Percentiles rank a stretch among this genome's conserved stretches.
These are phyloP conservation scores for Hanseniaspora taiwanica DNA, from an alignment of 805 yeast species.

Conservation along the genomic window DNA sequence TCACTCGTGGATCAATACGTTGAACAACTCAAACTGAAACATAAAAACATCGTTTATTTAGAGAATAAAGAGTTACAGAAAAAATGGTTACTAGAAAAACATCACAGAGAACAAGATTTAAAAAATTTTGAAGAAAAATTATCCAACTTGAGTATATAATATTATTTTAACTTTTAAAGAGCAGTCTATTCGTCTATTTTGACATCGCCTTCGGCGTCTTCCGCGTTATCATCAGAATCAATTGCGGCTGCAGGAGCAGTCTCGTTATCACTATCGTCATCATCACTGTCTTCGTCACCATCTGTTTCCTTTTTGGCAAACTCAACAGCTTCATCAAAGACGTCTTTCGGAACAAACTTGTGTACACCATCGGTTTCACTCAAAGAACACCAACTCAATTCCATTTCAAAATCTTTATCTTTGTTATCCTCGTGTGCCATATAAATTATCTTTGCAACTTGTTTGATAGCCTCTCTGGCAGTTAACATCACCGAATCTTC, in stretches of 20 bases:
- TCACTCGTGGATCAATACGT: constrained; percentile 1
- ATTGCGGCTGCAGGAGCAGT: constrained; percentile 10
- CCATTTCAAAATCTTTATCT: constrained; percentile 93
- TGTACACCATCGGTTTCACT: constrained; percentile 73
- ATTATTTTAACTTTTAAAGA: neutral
- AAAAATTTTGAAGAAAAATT: neutral
- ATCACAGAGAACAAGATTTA: constrained; percentile 1
- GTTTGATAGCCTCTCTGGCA: constrained; percentile 74
- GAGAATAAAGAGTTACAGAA: neutral
- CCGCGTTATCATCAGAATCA: constrained; percentile 13
- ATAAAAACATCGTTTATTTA: constrained; percentile 1
- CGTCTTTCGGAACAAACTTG: constrained; percentile 62
- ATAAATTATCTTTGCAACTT: constrained; percentile 87
- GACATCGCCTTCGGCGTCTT: constrained; percentile 11
- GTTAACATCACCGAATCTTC: constrained; percentile 35
- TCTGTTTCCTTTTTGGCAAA: constrained; percentile 70
- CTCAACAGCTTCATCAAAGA: constrained; percentile 71
- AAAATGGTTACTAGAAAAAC: constrained; percentile 1
- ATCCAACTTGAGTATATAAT: neutral
- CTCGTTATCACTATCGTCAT: constrained; percentile 10
- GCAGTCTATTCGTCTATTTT: constrained; percentile 6
- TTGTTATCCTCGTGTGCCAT: constrained; percentile 95
- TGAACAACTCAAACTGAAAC: constrained; percentile 1
- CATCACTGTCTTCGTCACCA: constrained; percentile 16
- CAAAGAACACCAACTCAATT: constrained; percentile 74